phyloP scores from a whole-genome alignment of 805 yeast species.

The Metschnikowia matae region DNA sequence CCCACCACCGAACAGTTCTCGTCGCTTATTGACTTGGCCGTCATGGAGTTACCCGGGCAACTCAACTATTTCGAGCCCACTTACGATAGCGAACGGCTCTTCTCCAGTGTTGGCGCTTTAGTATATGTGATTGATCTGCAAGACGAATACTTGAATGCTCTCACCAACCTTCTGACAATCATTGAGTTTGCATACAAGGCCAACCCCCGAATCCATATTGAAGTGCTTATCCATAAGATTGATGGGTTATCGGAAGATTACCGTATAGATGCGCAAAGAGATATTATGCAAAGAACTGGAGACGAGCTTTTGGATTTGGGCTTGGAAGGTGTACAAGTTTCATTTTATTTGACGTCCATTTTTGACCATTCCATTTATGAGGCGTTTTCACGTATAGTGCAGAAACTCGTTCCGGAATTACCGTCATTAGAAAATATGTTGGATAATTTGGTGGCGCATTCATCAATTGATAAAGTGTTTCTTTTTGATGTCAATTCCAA shows the following conservation, averaged over 20 bases:
- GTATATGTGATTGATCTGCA: constrained; percentile 94
- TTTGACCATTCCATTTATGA: constrained; percentile 95
- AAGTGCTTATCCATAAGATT: constrained; percentile 90
- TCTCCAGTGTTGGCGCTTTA: constrained; percentile 80
- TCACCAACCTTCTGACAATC: constrained; percentile 83
- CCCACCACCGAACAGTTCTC: constrained; percentile 83
- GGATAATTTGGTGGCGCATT: constrained; percentile 83
- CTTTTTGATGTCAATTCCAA: constrained; percentile 89
- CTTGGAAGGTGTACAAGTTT: constrained; percentile 83
- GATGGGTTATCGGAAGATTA: constrained; percentile 95
- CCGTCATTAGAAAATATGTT: constrained; percentile 85
- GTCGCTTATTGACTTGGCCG: constrained; percentile 79
- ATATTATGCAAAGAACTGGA: constrained; percentile 92
- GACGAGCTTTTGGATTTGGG: constrained; percentile 90
- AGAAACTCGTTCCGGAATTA: constrained; percentile 82
- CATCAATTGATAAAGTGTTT: constrained; percentile 89
- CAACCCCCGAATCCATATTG: constrained; percentile 82
- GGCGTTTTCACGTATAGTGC: constrained; percentile 90
- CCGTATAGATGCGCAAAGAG: constrained; percentile 90
- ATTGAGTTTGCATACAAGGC: constrained; percentile 82
- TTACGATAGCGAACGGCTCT: constrained; percentile 72
- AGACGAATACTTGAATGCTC: constrained; percentile 90
- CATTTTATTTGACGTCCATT: constrained; percentile 88
- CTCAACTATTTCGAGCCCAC: constrained; percentile 82
- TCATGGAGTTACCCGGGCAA: constrained; percentile 95